Evolutionary conservation across 2,329 filamentous ascomycete species (phyloP).

Genomic region (Trichoderma sp.): DNA sequence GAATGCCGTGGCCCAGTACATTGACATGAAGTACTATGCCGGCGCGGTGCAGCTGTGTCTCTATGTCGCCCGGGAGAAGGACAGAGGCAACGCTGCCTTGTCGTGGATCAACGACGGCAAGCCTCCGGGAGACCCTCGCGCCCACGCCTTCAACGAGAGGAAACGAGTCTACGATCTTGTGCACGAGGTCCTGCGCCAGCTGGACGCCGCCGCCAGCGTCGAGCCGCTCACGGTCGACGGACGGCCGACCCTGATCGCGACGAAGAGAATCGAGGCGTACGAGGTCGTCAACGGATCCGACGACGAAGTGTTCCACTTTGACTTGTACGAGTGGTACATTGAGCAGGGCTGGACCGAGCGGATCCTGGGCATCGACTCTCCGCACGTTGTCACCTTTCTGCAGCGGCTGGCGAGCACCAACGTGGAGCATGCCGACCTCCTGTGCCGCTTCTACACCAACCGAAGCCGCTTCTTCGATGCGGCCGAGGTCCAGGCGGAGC

Average conservation of each 20-base stretch:
- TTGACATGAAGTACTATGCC: conserved; percentile 83
- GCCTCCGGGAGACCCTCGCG: conserved; percentile 70
- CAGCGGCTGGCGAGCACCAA: conserved; percentile 72
- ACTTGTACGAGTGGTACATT: conserved; percentile 98
- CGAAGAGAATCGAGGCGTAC: conserved; percentile 85
- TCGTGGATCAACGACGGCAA: conserved; percentile 85
- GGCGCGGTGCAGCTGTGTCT: conserved; percentile 88
- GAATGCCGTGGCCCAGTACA: conserved; percentile 77
- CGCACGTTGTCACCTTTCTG: conserved; percentile 84
- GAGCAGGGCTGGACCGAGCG: conserved; percentile 80
- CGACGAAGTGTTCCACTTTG: conserved; percentile 93
- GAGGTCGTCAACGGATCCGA: conserved; percentile 83
- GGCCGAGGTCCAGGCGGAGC: conserved; percentile 78
- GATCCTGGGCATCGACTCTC: conserved; percentile 80
- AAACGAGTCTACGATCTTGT: conserved; percentile 85
- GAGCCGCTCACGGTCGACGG: conserved; percentile 79
- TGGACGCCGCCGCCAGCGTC: conserved; percentile 70
- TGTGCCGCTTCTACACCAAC: conserved; percentile 91
- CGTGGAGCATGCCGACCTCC: conserved; percentile 79
- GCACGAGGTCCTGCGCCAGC: conserved; percentile 74
- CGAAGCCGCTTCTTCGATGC: conserved; percentile 82
- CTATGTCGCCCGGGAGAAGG: conserved; percentile 78
- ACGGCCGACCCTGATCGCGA: conserved; percentile 71
- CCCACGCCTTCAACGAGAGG: conserved; percentile 67
- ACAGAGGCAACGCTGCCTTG: conserved; percentile 82